Evolutionary conservation across 2,329 filamentous ascomycete genomes (phyloP), one percentile per base, ranked within the genome.

Genomic region (Fusarium tanahbumbuense): DNA sequence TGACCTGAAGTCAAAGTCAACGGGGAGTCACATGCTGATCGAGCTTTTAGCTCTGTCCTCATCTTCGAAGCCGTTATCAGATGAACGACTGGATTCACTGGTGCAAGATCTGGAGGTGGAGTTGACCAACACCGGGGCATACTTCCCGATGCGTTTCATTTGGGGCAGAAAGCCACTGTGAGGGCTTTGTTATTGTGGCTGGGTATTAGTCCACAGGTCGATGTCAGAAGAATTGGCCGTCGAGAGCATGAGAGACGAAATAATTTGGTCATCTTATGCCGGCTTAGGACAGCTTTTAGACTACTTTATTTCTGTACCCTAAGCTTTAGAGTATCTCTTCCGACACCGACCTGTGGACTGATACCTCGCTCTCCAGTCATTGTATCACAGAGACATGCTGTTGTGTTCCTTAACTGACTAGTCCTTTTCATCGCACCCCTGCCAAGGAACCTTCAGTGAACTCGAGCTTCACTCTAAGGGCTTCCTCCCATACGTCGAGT

Each of bases 401-500:
- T 44, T 11, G 12, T 2, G 4, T 10, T 44, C 41, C 18, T 37
- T 2, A 37, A 11, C 34, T 6, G 18, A 37, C 18, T 37, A 37
- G 18, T 37, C 34, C 18, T 37, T 37, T n/a, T 9, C 9, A 37
- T n/a, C 34, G 1, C 34, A 37, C 18, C 34, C 34, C 0, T 37
- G 3, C 18, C 34, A 37, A 7, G 18, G 18, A 37, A n/a, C 34
- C 34, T 37, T 7, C 34, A 12, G 6, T 2, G 18, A 37, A n/a
- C 18, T 37, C 6, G 3, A 28, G 15, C 3, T 22, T 56, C 20
- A 49, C 16, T 27, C 10, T 0, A 64, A 16, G 12, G 61, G 56
- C 5, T 20, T 44, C 18, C 22, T 57, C 0, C 66, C 67, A 3
- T 70, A 67, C 3, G 56, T 67, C 15, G 67, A 70, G 44, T 70